These are phyloP conservation scores for Aciculosporium take DNA, from an alignment of 2,329 filamentous ascomycete species.

Conservation along the genomic window DNA sequence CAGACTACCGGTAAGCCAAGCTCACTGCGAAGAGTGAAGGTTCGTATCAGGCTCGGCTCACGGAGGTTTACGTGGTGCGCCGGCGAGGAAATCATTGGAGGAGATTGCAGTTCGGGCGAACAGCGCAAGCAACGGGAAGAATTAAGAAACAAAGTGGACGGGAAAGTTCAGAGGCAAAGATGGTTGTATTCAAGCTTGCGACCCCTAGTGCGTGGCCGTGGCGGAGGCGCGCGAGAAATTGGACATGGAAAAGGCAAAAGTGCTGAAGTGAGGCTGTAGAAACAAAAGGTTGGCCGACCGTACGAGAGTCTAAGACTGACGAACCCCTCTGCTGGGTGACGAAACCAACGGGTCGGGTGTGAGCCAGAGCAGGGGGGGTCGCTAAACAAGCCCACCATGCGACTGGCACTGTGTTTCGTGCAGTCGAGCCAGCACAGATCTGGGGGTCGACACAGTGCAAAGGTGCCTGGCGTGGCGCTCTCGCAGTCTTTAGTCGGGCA, in stretches of 20 bases:
- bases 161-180: background rate
- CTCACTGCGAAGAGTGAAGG: slow-evolving; percentile 12
- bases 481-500: no score
- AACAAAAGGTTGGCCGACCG: slow-evolving; percentile 8
- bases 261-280: slow-evolving; percentile 5
- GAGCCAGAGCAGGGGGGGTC: no score
- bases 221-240: background rate
- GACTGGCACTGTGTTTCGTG: no score
- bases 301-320: no score
- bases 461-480: no score
- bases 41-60: slow-evolving; percentile 21
- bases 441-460: no score
- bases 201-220: background rate
- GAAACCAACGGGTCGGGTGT: no score
- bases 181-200: background rate
- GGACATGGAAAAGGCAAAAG: no score
- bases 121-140: slow-evolving; percentile 1
- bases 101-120: slow-evolving; percentile 12
- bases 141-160: background rate
- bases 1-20: slow-evolving; percentile 22
- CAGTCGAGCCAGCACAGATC: no score
- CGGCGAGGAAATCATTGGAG: slow-evolving; percentile 23
- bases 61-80: slow-evolving; percentile 21
- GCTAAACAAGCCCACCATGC: no score
- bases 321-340: slow-evolving; percentile 12